These are phyloP conservation scores for Pulveroboletus ravenelii DNA, from an alignment of 768 basidiomycete genomes.

Conservation along the genomic window DNA sequence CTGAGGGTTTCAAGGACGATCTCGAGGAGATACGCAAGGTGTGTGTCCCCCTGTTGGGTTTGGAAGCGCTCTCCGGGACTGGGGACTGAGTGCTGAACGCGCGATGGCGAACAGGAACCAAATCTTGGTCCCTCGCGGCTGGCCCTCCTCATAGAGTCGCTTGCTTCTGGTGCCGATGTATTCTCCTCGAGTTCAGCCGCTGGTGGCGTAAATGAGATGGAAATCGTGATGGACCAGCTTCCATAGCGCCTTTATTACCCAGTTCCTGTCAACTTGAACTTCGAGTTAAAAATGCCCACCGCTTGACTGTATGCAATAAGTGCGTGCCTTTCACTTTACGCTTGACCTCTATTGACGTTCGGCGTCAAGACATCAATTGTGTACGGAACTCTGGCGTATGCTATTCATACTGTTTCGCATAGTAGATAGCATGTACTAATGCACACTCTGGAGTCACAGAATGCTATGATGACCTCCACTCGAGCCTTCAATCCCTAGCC, in stretches of 20 bases:
- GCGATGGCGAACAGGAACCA: conserved; percentile 44
- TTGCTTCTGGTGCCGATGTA: conserved; percentile 74
- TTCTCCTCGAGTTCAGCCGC: conserved; percentile 44
- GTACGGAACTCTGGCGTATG: too few species aligned
- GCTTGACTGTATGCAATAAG: neutral
- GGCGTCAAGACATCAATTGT: neutral
- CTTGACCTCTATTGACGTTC: neutral
- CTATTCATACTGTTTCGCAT: neutral
- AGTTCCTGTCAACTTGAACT: too few species aligned
- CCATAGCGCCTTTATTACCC: neutral
- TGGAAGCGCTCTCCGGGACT: neutral
- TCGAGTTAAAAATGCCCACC: neutral
- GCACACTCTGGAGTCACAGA: too few species aligned
- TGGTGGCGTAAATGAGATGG: conserved; percentile 60
- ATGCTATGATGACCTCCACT: neutral
- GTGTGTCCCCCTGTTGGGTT: conserved; percentile 17
- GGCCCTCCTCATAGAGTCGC: conserved; percentile 72
- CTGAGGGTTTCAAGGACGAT: conserved; percentile 79
- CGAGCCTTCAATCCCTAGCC: too few species aligned
- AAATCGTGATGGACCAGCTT: conserved; percentile 54
- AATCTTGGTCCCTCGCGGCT: conserved; percentile 65
- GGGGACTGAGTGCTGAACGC: neutral
- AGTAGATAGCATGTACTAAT: neutral
- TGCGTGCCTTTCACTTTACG: neutral
- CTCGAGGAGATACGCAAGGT: conserved; percentile 83